Base-by-base conservation (phyloP, 2,329 filamentous ascomycete species). In the Chaetomiaceae sp. region DNA sequence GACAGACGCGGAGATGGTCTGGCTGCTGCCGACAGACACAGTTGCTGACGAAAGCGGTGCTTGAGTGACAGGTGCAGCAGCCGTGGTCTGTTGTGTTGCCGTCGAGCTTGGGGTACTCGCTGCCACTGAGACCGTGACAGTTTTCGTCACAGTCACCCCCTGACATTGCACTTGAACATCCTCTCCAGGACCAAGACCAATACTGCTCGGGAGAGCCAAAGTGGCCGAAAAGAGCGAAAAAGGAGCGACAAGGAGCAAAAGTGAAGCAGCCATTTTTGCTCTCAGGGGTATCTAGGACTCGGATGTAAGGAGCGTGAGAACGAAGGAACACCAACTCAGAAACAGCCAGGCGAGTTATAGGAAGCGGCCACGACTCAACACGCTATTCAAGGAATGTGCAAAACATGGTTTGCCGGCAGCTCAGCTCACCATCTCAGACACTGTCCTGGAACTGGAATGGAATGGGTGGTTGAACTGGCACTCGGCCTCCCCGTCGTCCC, bases 361-460 rank as follows among this genome's bases (percentile, higher is more conserved):
- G 34, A 25, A 36, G 8, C 47, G n/a, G 44, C 36, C 53, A 34
- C 39, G 8, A 12, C 39, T 27, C 42, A 40, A 37, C 42, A 43
- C 25, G 44, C 54, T 53, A 45, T 39, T 17, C 39, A 59, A 59
- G 50, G 60, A 63, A 61, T 62, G 60, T 55, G 53, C 22, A 19
- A 39, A 42, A 53, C 15, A 11, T 48, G 17, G 22, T 47, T 43
- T 29, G 46, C 49, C 36, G 58, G 53, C 47, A 54, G 57, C 31
- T 56, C 60, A 57, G 59, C 59, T 57, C 58, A 55, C 56, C 58
- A 53, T 51, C 45, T 57, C 49, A 61, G 56, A 61, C 54, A 53
- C 46, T 49, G 50, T 55, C 56, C 47, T 51, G 53, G 42, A 39
- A 46, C 56, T 33, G 42, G 59, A 61, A 61, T 63, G 61, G 19